These are phyloP conservation scores for Quercus lobata DNA, from an alignment of 331 rosid genomes.

Conservation along the genomic window DNA sequence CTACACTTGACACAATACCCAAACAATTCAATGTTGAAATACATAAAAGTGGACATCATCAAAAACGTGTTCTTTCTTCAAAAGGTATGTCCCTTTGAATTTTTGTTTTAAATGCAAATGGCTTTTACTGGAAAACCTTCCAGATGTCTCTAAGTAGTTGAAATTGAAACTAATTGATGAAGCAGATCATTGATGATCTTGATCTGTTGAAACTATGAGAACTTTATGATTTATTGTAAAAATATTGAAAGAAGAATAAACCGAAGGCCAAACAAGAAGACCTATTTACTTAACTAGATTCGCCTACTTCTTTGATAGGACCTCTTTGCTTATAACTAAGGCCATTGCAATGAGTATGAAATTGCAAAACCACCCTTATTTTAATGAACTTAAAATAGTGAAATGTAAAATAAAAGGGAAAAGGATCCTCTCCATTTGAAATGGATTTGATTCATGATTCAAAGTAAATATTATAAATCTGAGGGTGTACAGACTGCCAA, in stretches of 20 bases:
- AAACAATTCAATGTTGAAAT: constrained; percentile 77
- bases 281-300: neutral
- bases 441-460: too few species aligned
- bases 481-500: too few species aligned
- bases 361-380: too few species aligned
- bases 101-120: neutral
- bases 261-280: neutral
- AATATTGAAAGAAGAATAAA: neutral
- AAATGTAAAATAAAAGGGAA: too few species aligned
- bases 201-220: neutral
- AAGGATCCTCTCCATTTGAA: too few species aligned
- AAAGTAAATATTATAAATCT: too few species aligned
- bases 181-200: too few species aligned
- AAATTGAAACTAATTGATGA: too few species aligned
- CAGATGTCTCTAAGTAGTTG: neutral
- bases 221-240: neutral
- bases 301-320: neutral
- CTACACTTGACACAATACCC: constrained; percentile 86
- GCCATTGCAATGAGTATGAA: too few species aligned
- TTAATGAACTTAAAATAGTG: too few species aligned
- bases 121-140: neutral
- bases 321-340: neutral
- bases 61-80: constrained; percentile 77
- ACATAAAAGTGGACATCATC: constrained; percentile 71
- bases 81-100: constrained; percentile 50